Conservation (phyloP, 1,284 basidiomycete species). For the Afroboletus lepidellus region DNA sequence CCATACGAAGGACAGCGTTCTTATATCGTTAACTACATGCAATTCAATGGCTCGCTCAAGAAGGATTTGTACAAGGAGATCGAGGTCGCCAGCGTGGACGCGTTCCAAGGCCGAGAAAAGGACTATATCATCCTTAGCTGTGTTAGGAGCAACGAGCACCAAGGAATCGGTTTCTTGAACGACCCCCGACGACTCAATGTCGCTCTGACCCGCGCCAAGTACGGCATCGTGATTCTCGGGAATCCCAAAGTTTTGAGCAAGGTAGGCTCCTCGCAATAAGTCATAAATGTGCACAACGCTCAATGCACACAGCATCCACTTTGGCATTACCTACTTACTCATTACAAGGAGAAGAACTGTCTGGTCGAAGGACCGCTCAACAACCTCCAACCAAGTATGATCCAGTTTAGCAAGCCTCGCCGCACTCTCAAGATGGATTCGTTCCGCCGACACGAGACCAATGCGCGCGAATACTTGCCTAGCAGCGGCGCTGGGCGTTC, state of each 20-base stretch:
- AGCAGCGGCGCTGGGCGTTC: constrained; percentile 47
- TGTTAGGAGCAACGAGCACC: constrained; percentile 99
- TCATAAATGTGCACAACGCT: constrained; percentile 13
- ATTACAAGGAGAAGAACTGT: constrained; percentile 95
- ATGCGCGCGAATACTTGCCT: constrained; percentile 67
- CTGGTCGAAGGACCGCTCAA: constrained; percentile 96
- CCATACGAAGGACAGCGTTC: constrained; percentile 99
- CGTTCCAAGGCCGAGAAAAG: constrained; percentile 99
- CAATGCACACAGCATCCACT: constrained; percentile 75
- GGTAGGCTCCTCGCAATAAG: constrained; percentile 47
- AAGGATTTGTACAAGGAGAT: constrained; percentile 99
- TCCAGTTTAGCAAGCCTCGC: constrained; percentile 96
- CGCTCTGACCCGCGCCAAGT: constrained; percentile 95
- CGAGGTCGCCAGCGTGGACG: constrained; percentile 98
- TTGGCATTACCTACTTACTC: constrained; percentile 97
- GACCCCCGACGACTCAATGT: constrained; percentile 97
- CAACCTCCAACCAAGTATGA: constrained; percentile 97
- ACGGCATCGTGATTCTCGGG: constrained; percentile 95
- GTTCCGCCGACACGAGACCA: constrained; percentile 87
- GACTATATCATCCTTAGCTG: constrained; percentile 99
- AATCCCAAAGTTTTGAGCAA: constrained; percentile 99
- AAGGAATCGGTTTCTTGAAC: constrained; percentile 99
- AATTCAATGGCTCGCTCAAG: constrained; percentile 96
- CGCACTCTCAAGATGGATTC: constrained; percentile 86
- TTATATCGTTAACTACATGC: constrained; percentile 99